Evolutionary conservation across 371 early-diverging fungal genomes (phyloP).

Genomic region (Mortierella sp.): DNA sequence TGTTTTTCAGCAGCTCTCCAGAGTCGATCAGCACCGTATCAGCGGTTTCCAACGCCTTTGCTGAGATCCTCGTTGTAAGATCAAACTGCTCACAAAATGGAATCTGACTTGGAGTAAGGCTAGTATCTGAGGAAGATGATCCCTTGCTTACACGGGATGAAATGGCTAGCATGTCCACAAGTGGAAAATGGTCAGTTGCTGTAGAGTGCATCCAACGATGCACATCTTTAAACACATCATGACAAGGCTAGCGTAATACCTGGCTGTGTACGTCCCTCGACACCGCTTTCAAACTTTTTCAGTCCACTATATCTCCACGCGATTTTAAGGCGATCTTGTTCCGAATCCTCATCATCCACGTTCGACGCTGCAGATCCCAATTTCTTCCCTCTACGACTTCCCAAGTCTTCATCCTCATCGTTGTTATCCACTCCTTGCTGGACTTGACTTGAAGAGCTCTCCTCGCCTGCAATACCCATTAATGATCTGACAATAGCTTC

Average conservation of each 20-base stretch:
- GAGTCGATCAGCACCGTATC: conserved; percentile 58
- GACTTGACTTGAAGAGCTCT: conserved; percentile 45
- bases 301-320: conserved; percentile 94
- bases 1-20: conserved; percentile 36
- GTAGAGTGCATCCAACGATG: background rate
- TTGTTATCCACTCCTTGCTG: conserved; percentile 62
- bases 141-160: conserved; percentile 41
- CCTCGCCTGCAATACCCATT: conserved; percentile 70
- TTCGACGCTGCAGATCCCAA: conserved; percentile 18
- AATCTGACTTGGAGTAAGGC: conserved; percentile 33
- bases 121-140: conserved; percentile 9
- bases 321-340: conserved; percentile 83
- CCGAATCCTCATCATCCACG: conserved; percentile 45
- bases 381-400: conserved; percentile 12
- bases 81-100: conserved; percentile 84
- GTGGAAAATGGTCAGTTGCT: background rate
- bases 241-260: conserved; percentile 1
- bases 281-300: conserved; percentile 71
- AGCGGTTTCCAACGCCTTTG: conserved; percentile 63
- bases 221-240: background rate
- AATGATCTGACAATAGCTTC: conserved; percentile 67
- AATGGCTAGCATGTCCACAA: conserved; percentile 19
- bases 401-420: conserved; percentile 49
- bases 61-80: conserved; percentile 76
- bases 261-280: conserved; percentile 34